Evolutionary conservation across 2,329 filamentous ascomycete genomes (phyloP).

Genomic region (Blastomyces parvus): DNA sequence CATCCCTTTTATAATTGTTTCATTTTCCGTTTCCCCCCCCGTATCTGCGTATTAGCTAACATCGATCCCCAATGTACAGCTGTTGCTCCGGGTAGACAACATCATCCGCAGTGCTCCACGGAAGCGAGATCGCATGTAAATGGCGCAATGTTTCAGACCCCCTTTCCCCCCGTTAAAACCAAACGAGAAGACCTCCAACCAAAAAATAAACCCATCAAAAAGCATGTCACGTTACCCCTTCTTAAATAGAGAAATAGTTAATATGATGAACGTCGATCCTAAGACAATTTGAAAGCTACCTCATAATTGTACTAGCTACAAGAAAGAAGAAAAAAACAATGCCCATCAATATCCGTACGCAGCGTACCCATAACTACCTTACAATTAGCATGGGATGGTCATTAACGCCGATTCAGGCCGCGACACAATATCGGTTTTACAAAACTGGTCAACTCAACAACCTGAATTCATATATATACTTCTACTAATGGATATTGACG

Average conservation of each 20-base stretch:
- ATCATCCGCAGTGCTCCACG: conserved; percentile 92
- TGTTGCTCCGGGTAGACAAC: conserved; percentile 89
- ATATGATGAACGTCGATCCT: not conserved
- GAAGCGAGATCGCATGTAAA: conserved; percentile 64
- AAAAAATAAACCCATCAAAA: not conserved
- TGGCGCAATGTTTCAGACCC: not conserved
- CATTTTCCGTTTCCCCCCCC: not conserved
- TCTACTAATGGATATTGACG: too few species aligned
- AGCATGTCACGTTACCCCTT: not conserved
- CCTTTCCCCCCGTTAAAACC: not conserved
- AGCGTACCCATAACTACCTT: not conserved
- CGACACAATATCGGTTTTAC: not conserved
- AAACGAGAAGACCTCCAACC: not conserved
- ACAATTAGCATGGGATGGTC: not conserved
- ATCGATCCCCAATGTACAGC: conserved; percentile 39
- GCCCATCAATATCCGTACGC: not conserved
- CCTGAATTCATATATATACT: too few species aligned
- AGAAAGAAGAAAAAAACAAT: not conserved
- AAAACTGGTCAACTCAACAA: not conserved
- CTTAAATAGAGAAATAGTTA: conserved; percentile 7
- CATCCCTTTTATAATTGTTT: not conserved
- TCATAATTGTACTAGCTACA: not conserved
- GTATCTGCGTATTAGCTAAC: conserved; percentile 14
- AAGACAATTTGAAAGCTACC: not conserved
- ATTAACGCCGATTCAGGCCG: too few species aligned